phyloP scores from a whole-genome alignment of 228 moss, liverwort and hornwort species.

The Sphagnum magellanicum region DNA sequence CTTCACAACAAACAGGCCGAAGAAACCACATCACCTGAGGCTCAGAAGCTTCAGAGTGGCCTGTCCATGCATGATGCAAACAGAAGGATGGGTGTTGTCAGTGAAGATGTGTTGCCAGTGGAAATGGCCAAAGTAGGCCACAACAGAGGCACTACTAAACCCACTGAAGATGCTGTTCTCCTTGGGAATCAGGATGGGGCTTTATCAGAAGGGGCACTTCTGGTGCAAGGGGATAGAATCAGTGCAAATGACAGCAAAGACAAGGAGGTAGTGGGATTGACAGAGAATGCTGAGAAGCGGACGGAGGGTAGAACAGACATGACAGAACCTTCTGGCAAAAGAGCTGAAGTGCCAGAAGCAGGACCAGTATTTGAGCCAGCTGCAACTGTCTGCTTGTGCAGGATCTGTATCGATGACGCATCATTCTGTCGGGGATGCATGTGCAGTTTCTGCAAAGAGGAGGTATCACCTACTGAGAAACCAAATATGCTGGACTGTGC shows the following conservation, averaged over 20 bases:
- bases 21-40: background rate
- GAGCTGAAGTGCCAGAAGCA: background rate
- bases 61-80: background rate
- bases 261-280: background rate
- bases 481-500: conserved; percentile 24
- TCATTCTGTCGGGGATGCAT: conserved; percentile 40
- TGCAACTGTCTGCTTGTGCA: conserved; percentile 25
- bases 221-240: background rate
- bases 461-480: conserved; percentile 15
- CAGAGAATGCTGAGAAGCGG: background rate
- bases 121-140: background rate
- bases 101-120: background rate
- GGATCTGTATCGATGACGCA: conserved; percentile 19
- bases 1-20: background rate
- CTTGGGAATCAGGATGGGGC: background rate
- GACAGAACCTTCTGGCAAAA: background rate
- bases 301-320: background rate
- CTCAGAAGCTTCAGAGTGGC: background rate
- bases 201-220: background rate
- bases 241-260: background rate
- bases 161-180: background rate
- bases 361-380: conserved; percentile 4
- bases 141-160: background rate
- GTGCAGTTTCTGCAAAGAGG: conserved; percentile 24
- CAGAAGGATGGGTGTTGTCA: background rate